Conservation (phyloP, 1,284 basidiomycete genomes). For the Cryptococcus jaspeensis region DNA sequence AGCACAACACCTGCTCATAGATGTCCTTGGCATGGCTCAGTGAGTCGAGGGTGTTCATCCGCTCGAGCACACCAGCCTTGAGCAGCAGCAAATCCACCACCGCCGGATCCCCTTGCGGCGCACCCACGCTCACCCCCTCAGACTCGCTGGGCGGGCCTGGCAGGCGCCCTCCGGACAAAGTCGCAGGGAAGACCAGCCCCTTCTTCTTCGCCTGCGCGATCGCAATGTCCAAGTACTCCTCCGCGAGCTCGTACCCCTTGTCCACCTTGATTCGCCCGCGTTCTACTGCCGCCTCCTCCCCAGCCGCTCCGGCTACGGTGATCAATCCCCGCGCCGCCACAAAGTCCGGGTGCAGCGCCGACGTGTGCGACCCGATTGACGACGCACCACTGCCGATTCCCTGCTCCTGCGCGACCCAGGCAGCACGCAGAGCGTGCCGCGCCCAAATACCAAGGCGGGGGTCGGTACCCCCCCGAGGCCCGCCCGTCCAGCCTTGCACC, state of each 20-base stretch:
- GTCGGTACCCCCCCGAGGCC: slow-evolving; percentile 68
- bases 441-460: slow-evolving; percentile 65
- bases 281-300: not conserved
- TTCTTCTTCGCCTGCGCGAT: slow-evolving; percentile 32
- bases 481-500: slow-evolving; percentile 71
- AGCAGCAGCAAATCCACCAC: slow-evolving; percentile 62
- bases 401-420: slow-evolving; percentile 76
- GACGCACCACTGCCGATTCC: slow-evolving; percentile 57
- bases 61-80: slow-evolving; percentile 66
- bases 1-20: slow-evolving; percentile 59
- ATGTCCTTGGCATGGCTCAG: slow-evolving; percentile 62
- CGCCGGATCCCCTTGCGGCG: slow-evolving; percentile 48
- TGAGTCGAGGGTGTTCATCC: slow-evolving; percentile 61
- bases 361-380: slow-evolving; percentile 11
- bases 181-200: slow-evolving; percentile 43
- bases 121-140: not conserved
- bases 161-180: slow-evolving; percentile 18
- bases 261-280: slow-evolving; percentile 25
- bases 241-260: slow-evolving; percentile 46
- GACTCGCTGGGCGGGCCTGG: slow-evolving; percentile 17
- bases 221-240: slow-evolving; percentile 44
- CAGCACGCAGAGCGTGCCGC: slow-evolving; percentile 66
- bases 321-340: slow-evolving; percentile 32
- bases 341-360: slow-evolving; percentile 28
- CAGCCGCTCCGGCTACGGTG: not conserved